Conservation (phyloP, 805 yeast species). For the Kazachstania kunashirensis region DNA sequence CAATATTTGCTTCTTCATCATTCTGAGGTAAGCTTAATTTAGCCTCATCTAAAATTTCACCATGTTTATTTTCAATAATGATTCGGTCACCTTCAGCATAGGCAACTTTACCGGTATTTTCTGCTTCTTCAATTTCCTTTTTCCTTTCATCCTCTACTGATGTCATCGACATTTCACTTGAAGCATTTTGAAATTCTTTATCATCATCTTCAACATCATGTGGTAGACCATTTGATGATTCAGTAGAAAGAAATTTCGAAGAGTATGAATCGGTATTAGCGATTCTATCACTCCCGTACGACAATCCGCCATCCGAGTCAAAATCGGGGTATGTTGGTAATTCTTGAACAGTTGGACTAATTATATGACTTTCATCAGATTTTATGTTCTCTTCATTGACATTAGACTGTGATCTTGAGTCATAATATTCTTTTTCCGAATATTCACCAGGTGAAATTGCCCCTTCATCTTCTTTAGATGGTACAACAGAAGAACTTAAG, state of each 20-base stretch:
- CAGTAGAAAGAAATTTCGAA: not conserved
- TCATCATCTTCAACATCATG: slow-evolving; percentile 4
- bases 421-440: not conserved
- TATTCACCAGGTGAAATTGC: not conserved
- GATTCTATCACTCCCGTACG: not conserved
- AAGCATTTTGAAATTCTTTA: not conserved
- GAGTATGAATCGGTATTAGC: not conserved
- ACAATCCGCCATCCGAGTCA: slow-evolving; percentile 2
- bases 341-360: slow-evolving; percentile 5
- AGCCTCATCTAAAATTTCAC: slow-evolving; percentile 64
- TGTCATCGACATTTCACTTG: slow-evolving; percentile 4
- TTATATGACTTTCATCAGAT: not conserved
- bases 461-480: slow-evolving; percentile 6
- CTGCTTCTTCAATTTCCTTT: slow-evolving; percentile 21
- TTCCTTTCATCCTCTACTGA: slow-evolving; percentile 12
- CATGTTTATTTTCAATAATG: slow-evolving; percentile 73
- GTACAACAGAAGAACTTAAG: slow-evolving; percentile 22
- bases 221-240: slow-evolving; percentile 2
- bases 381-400: not conserved
- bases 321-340: slow-evolving; percentile 4
- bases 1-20: slow-evolving; percentile 14
- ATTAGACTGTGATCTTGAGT: not conserved
- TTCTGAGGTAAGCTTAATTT: slow-evolving; percentile 26
- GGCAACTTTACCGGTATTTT: slow-evolving; percentile 31
- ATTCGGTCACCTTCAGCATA: slow-evolving; percentile 63